Conservation (phyloP, 1,139 yeast genomes). For the Saccharomyces hybrid region DNA sequence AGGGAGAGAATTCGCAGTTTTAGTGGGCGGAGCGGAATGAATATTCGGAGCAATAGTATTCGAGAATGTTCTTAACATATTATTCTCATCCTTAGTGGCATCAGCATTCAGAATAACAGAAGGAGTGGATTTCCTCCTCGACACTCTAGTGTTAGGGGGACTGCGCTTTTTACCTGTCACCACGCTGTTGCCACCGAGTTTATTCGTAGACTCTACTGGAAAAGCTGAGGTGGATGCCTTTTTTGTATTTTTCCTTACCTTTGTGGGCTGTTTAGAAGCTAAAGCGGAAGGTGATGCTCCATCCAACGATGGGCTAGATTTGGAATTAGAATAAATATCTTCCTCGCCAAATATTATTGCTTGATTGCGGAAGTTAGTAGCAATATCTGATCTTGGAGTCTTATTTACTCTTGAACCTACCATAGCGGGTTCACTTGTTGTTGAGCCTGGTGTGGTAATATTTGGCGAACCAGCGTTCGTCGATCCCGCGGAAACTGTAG, state of each 20-base stretch:
- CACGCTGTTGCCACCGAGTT: background rate
- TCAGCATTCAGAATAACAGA: background rate
- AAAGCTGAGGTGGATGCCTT: background rate
- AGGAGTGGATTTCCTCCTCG: background rate
- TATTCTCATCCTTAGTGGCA: background rate
- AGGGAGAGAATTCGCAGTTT: background rate
- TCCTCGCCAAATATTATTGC: background rate
- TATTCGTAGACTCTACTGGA: background rate
- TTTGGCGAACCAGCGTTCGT: background rate
- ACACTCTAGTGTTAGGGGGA: background rate
- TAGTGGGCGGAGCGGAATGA: background rate
- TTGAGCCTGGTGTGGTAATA: background rate
- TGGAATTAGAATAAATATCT: background rate
- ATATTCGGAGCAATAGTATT: constrained; percentile 1
- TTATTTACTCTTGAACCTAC: background rate
- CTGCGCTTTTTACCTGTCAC: background rate
- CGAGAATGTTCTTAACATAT: background rate
- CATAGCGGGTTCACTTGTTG: constrained; percentile 1
- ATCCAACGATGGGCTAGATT: background rate
- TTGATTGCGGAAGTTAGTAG: background rate
- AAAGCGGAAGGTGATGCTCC: background rate
- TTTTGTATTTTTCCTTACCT: background rate
- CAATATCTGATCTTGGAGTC: background rate
- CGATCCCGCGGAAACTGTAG: background rate
- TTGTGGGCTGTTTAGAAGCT: background rate